These are phyloP conservation scores for Fusarium mundagurra DNA, from an alignment of 2,329 filamentous ascomycete genomes.

Conservation along the genomic window DNA sequence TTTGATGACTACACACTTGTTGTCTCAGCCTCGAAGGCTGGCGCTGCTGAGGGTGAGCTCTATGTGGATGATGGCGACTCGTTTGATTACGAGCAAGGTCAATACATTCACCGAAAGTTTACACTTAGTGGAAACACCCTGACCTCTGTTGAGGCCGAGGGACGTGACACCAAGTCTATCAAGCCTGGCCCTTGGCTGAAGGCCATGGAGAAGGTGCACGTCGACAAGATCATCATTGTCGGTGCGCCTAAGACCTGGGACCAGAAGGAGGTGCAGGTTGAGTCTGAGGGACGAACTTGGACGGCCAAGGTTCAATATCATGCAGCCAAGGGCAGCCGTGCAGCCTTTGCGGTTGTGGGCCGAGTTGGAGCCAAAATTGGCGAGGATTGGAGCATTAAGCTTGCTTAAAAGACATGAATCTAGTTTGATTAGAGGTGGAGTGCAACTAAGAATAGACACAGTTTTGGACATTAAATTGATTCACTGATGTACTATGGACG, in stretches of 20 bases:
- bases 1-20: slow-evolving; percentile 96
- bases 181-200: slow-evolving; percentile 77
- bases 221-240: slow-evolving; percentile 87
- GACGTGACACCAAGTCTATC: slow-evolving; percentile 61
- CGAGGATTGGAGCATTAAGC: slow-evolving; percentile 61
- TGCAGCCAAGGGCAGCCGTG: slow-evolving; percentile 56
- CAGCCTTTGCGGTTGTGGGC: slow-evolving; percentile 63
- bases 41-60: slow-evolving; percentile 76
- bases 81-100: slow-evolving; percentile 86
- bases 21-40: slow-evolving; percentile 70
- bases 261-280: slow-evolving; percentile 67
- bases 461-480: background rate
- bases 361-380: slow-evolving; percentile 63
- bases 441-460: slow-evolving; percentile 34
- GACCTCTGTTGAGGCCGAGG: slow-evolving; percentile 74
- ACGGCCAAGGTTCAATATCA: slow-evolving; percentile 70
- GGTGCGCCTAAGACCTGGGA: slow-evolving; percentile 79
- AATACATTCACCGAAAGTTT: slow-evolving; percentile 89
- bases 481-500: background rate
- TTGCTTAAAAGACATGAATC: slow-evolving; percentile 38
- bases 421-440: slow-evolving; percentile 32
- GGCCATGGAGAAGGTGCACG: slow-evolving; percentile 77
- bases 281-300: slow-evolving; percentile 63
- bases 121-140: slow-evolving; percentile 69
- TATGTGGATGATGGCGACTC: slow-evolving; percentile 95